Conservation (phyloP, 306 rosid genomes). For the Prosopis cineraria region DNA sequence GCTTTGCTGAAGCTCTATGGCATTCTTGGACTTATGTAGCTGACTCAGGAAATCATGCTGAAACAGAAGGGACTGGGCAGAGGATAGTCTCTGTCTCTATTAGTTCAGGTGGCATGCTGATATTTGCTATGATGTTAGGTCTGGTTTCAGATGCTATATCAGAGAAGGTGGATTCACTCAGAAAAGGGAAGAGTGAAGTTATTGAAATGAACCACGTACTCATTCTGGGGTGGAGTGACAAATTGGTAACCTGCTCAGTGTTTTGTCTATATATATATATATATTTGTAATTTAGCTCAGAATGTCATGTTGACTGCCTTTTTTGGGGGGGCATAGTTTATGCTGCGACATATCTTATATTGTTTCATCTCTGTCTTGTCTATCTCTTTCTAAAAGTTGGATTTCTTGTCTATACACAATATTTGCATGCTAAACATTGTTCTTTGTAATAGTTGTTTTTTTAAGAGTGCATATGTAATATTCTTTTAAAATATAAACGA, state of each 20-base stretch:
- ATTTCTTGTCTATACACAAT: conserved; percentile 17
- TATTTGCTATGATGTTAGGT: conserved; percentile 99
- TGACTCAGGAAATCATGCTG: conserved; percentile 97
- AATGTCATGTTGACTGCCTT: conserved; percentile 21
- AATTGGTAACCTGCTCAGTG: conserved; percentile 64
- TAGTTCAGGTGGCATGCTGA: conserved; percentile 96
- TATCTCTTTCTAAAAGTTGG: not conserved
- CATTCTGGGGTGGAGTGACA: conserved; percentile 99
- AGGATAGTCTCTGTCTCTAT: conserved; percentile 97
- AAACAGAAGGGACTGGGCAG: conserved; percentile 89
- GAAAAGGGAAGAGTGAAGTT: conserved; percentile 98
- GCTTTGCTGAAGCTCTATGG: conserved; percentile 95
- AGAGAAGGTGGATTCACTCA: conserved; percentile 94
- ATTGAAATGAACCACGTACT: conserved; percentile 93
- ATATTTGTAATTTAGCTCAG: not conserved
- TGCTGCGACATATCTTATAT: not conserved
- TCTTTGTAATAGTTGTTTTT: not conserved
- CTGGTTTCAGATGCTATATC: conserved; percentile 97
- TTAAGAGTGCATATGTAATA: conserved; percentile 24
- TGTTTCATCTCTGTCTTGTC: conserved; percentile 7
- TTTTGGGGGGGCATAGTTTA: not conserved
- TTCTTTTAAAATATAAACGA: conserved; percentile 16
- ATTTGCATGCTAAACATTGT: not conserved
- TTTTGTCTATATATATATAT: too few species aligned
- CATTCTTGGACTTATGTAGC: conserved; percentile 98